Percentiles rank a stretch among this genome's conserved stretches.
These are phyloP conservation scores for Aspergillus neoniger DNA, from an alignment of 2,329 filamentous ascomycete genomes.

Conservation along the genomic window DNA sequence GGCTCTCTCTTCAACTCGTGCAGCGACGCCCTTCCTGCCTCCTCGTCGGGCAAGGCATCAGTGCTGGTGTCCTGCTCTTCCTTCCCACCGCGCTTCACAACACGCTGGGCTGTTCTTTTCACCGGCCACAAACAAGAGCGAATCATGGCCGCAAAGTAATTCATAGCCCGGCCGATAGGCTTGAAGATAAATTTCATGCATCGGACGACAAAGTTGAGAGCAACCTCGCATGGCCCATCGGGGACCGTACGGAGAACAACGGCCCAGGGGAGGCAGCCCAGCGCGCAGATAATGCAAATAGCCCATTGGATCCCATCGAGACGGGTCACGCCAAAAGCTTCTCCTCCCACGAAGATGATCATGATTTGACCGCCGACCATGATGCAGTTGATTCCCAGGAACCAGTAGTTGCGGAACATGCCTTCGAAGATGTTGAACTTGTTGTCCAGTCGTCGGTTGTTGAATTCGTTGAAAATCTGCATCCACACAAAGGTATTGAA, in stretches of 20 bases:
- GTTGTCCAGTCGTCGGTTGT: constrained; percentile 94
- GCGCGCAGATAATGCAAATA: constrained; percentile 79
- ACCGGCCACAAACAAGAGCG: constrained; percentile 27
- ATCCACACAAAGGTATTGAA: constrained; percentile 99
- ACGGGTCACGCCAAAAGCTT: constrained; percentile 72
- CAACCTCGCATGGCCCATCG: constrained; percentile 58
- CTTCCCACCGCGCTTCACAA: constrained; percentile 5
- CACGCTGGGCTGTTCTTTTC: constrained; percentile 25
- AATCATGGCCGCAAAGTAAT: constrained; percentile 29
- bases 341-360: constrained; percentile 84
- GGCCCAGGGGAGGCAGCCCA: constrained; percentile 82
- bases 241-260: constrained; percentile 80
- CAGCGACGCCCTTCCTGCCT: constrained; percentile 16
- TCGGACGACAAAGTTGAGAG: constrained; percentile 54
- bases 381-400: constrained; percentile 78
- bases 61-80: neutral
- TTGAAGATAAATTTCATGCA: constrained; percentile 56
- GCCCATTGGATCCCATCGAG: constrained; percentile 81
- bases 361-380: constrained; percentile 89
- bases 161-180: constrained; percentile 37
- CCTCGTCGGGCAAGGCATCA: constrained; percentile 18
- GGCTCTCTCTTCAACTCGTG: constrained; percentile 13
- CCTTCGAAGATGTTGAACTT: constrained; percentile 94
- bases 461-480: constrained; percentile 99
- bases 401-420: constrained; percentile 81